Evolutionary conservation across 192 early-diverging fungal genomes (phyloP).

Genomic region (Gorgonomyces haynaldii): DNA sequence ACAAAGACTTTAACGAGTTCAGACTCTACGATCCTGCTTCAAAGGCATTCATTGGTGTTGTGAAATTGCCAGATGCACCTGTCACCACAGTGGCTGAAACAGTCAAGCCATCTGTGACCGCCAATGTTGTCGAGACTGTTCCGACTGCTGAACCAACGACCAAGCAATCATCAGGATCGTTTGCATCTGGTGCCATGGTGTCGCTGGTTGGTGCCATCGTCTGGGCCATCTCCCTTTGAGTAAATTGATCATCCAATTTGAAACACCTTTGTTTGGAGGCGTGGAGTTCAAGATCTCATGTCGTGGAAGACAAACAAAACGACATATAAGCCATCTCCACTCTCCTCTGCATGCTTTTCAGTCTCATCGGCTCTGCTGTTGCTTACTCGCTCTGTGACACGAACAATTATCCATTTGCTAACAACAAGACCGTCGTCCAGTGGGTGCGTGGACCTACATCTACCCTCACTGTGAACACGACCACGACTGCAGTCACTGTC

Average conservation of each 20-base stretch:
- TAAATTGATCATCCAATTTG: not conserved
- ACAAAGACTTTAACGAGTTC: slow-evolving; percentile 4
- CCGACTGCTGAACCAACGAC: not conserved
- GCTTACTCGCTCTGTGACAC: slow-evolving; percentile 1
- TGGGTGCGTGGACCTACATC: not conserved
- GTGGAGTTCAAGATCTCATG: not conserved
- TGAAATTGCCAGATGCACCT: not conserved
- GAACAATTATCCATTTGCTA: not conserved
- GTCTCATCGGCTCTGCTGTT: not conserved
- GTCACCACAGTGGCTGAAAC: not conserved
- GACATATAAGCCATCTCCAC: not conserved
- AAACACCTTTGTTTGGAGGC: not conserved
- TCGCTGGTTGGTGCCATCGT: not conserved
- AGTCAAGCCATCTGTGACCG: not conserved
- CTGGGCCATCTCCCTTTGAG: not conserved
- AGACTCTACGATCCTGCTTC: not conserved
- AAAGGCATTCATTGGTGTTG: not conserved
- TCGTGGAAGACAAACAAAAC: not conserved
- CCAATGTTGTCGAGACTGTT: not conserved
- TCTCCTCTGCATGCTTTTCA: not conserved
- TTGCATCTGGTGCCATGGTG: not conserved
- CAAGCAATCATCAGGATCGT: not conserved
- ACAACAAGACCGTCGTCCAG: too few relatives aligned
- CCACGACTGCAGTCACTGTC: not conserved
- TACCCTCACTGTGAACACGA: not conserved